Base-by-base conservation (phyloP, 2,329 filamentous ascomycete species). In the Aureobasidium musti region DNA sequence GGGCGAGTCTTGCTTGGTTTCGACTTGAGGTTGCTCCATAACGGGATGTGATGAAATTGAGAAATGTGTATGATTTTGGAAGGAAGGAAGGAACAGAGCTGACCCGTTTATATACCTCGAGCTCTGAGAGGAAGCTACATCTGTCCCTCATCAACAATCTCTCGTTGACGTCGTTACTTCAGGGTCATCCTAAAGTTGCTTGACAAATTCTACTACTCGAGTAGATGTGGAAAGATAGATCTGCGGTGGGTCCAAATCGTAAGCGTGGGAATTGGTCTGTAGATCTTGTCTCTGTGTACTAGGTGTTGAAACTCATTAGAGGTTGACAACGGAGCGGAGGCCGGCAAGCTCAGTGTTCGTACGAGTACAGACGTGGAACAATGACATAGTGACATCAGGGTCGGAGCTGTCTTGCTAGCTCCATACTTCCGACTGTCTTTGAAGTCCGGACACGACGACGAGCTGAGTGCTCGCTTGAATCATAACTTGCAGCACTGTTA, bases 161-260 rank as follows among this genome's bases (percentile, higher is more conserved):
- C 17, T 59, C 33, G 14, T 37, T 59, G 54, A 59, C 54, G 54
- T 59, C 54, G 54, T 59, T 33, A 3, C 26, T 41, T 19, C 35
- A 43, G 37, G 6, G 13, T 59, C 54, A 39, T 56, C 52, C 3
- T 14, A 8, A 17, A 43, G 26, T 19, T 21, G 28, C 54, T 57
- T 59, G 54, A 59, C 54, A 45, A 59, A 59, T 59, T 59, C 54
- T 26, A 37, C 54, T 28, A 59, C 45, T 59, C 54, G 17, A 37
- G 39, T 28, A 37, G 4, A 23, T 19, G 26, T 26, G 39, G 33
- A n/a, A 59, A 26, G 23, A 21, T 26, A 41, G 54, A 59, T 59
- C 54, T 59, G 23, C 54, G 13, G 54, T 59, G 54, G 54, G 39
- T 59, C 37, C n/a, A 43, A 57, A 57, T 5, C 13, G 23, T 59